phyloP scores from a whole-genome alignment of 192 early-diverging fungal genomes.

The Borealophlyctis nickersoniae region DNA sequence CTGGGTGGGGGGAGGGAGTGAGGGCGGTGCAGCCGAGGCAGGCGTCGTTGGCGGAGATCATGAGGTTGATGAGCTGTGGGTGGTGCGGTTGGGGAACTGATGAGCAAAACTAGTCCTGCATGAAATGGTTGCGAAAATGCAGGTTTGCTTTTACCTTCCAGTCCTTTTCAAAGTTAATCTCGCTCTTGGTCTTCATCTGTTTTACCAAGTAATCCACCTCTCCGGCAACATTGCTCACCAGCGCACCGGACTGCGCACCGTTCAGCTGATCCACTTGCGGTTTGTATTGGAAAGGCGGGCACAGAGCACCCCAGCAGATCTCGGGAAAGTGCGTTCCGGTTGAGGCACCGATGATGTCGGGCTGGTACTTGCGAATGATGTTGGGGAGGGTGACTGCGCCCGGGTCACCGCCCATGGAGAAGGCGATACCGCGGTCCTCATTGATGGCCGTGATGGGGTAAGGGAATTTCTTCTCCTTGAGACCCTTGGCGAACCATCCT shows the following conservation, averaged over 20 bases:
- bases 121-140: not conserved
- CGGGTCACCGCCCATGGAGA: slow-evolving; percentile 49
- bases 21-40: slow-evolving; percentile 42
- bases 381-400: slow-evolving; percentile 43
- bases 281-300: slow-evolving; percentile 33
- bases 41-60: slow-evolving; percentile 58
- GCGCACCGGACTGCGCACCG: slow-evolving; percentile 55
- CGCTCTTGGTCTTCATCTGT: slow-evolving; percentile 25
- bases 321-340: slow-evolving; percentile 43
- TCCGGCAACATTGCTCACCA: slow-evolving; percentile 38
- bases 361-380: slow-evolving; percentile 41
- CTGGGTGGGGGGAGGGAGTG: slow-evolving; percentile 16
- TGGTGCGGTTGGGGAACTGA: too few relatives aligned
- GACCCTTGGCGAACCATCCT: slow-evolving; percentile 45
- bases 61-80: slow-evolving; percentile 44
- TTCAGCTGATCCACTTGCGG: slow-evolving; percentile 38
- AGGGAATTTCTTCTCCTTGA: slow-evolving; percentile 17
- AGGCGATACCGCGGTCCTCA: slow-evolving; percentile 50
- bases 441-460: slow-evolving; percentile 20
- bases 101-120: too few relatives aligned
- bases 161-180: slow-evolving; percentile 32
- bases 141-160: slow-evolving; percentile 47
- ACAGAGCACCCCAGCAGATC: slow-evolving; percentile 35
- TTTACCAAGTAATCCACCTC: slow-evolving; percentile 47
- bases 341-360: slow-evolving; percentile 34